Conservation (phyloP, 768 basidiomycete species). For the Plicaturopsis crispa region DNA sequence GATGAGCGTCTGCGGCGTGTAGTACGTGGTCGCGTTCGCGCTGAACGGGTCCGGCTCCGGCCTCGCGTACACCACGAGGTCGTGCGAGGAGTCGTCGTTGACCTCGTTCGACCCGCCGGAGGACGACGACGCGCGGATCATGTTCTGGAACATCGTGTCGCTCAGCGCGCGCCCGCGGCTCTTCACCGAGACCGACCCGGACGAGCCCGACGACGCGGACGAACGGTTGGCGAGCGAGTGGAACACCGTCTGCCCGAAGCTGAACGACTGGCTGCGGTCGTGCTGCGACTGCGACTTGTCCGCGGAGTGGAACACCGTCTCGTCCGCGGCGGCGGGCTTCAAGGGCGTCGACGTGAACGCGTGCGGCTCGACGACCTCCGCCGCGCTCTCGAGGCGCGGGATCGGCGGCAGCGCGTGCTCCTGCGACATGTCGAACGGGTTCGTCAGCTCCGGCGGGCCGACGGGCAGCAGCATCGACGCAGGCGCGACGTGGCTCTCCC, state of each 20-base stretch:
- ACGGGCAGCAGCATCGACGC: slow-evolving; percentile 28
- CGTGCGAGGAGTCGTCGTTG: slow-evolving; percentile 46
- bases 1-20: slow-evolving; percentile 67
- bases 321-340: slow-evolving; percentile 19
- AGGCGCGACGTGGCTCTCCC: slow-evolving; percentile 11
- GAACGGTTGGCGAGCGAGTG: slow-evolving; percentile 37
- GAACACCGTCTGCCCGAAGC: slow-evolving; percentile 57
- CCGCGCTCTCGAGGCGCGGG: slow-evolving; percentile 25
- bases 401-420: slow-evolving; percentile 40
- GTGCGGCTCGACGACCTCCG: slow-evolving; percentile 24
- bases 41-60: slow-evolving; percentile 68
- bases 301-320: slow-evolving; percentile 36
- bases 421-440: slow-evolving; percentile 52
- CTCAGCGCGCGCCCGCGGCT: slow-evolving; percentile 50
- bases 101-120: slow-evolving; percentile 66
- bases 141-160: slow-evolving; percentile 56
- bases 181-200: too few relatives aligned
- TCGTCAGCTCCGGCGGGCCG: slow-evolving; percentile 36
- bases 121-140: slow-evolving; percentile 33
- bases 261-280: slow-evolving; percentile 62
- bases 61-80: slow-evolving; percentile 37
- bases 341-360: slow-evolving; percentile 6
- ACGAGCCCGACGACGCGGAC: slow-evolving; percentile 12
- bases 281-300: slow-evolving; percentile 30
- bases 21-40: slow-evolving; percentile 67